phyloP scores from a whole-genome alignment of 108 stramenopile genomes.

The Skeletonema menzelii region DNA sequence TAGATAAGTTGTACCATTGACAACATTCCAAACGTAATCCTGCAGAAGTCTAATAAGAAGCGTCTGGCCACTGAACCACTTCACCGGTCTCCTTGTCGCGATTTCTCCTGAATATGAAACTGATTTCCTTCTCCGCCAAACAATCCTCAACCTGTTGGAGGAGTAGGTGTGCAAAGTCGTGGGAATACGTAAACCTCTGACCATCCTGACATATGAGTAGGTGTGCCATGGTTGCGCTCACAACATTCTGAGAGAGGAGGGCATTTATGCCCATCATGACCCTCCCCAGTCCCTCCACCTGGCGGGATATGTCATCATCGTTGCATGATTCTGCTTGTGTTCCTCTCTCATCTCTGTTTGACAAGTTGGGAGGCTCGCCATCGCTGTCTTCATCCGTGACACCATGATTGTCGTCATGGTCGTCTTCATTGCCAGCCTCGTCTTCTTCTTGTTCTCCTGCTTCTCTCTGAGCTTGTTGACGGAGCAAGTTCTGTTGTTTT shows the following conservation, averaged over 20 bases:
- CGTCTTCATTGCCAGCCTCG: background rate
- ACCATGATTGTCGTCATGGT: background rate
- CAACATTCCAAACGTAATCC: no score
- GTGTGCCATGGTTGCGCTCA: background rate
- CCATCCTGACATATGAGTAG: background rate
- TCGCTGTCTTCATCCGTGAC: background rate
- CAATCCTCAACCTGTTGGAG: no score
- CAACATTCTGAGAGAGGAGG: background rate
- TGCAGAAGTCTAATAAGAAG: no score
- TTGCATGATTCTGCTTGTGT: no score
- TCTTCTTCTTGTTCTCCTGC: background rate
- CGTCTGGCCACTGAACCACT: no score
- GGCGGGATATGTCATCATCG: background rate
- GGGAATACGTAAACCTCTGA: background rate
- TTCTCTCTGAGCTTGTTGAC: no score
- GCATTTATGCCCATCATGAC: background rate
- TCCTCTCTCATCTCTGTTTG: background rate
- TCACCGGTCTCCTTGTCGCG: no score
- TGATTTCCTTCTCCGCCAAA: no score
- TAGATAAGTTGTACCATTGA: no score
- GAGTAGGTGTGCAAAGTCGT: background rate
- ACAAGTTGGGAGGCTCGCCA: background rate
- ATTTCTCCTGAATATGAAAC: no score
- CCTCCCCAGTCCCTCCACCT: background rate
- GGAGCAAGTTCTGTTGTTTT: no score